These are phyloP conservation scores for Neonectria coccinea DNA, from an alignment of 2,329 filamentous ascomycete species.

Conservation along the genomic window DNA sequence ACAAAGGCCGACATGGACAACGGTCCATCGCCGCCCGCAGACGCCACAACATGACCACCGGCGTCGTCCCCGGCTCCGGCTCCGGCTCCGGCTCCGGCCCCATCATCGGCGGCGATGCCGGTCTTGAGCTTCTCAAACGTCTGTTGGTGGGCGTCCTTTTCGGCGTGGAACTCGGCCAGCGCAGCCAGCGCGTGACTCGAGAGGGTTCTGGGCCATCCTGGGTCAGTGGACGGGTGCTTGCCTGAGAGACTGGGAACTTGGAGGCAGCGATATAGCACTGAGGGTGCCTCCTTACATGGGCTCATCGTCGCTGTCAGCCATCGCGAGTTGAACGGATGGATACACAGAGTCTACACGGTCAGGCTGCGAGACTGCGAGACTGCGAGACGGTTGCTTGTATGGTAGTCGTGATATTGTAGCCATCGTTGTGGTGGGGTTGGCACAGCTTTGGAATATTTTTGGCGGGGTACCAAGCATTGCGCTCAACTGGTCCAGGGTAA, in stretches of 20 bases:
- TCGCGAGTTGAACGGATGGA: conserved; percentile 24
- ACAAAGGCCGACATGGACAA: conserved; percentile 76
- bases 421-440: conserved; percentile 5
- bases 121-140: conserved; percentile 72
- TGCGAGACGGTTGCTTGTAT: neutral
- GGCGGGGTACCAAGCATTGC: conserved; percentile 29
- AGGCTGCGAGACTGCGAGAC: too few species aligned
- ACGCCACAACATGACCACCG: conserved; percentile 56
- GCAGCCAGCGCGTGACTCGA: conserved; percentile 74
- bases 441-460: conserved; percentile 25
- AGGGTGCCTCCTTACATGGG: conserved; percentile 56
- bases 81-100: conserved; percentile 28
- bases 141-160: conserved; percentile 74
- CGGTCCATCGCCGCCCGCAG: conserved; percentile 33
- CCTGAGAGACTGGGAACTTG: neutral
- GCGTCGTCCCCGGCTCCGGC: conserved; percentile 16
- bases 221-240: neutral
- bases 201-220: conserved; percentile 59
- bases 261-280: too few species aligned
- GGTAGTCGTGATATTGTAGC: neutral
- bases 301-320: conserved; percentile 59
- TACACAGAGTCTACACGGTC: neutral
- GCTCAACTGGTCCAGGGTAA: conserved; percentile 35
- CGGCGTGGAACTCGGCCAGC: conserved; percentile 79
- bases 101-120: conserved; percentile 32